A percentile compares a stretch with the other conserved stretches of the same genome.
Evolutionary conservation across 257 asterid genomes (phyloP).

Genomic region (Apocynum venetum): DNA sequence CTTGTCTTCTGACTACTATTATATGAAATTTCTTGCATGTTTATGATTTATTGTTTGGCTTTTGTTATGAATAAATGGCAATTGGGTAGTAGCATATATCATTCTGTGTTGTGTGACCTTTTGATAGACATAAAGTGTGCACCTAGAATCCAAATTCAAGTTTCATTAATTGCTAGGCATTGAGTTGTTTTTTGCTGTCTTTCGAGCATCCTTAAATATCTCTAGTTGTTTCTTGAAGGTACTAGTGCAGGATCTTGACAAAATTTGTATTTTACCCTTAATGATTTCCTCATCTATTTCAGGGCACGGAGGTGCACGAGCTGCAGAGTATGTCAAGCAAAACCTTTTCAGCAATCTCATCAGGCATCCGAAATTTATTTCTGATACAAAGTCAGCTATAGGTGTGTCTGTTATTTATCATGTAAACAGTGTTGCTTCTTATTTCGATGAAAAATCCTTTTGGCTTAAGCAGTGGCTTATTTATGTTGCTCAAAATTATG

Average conservation of each 20-base stretch:
- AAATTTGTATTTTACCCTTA: neutral
- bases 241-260: neutral
- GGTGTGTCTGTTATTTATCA: constrained; percentile 32
- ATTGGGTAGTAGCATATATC: neutral
- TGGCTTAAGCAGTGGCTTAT: neutral
- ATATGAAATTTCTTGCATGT: no score
- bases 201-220: neutral
- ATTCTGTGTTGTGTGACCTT: neutral
- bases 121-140: neutral
- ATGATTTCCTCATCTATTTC: constrained; percentile 21
- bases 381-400: constrained; percentile 92
- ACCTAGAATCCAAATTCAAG: neutral
- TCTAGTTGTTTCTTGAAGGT: neutral
- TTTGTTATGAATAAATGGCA: neutral
- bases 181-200: neutral
- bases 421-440: neutral
- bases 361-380: constrained; percentile 83
- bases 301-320: constrained; percentile 99
- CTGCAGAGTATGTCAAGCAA: constrained; percentile 92
- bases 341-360: constrained; percentile 93
- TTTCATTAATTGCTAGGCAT: neutral
- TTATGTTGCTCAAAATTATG: neutral
- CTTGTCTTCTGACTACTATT: no score
- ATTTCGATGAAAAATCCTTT: neutral
- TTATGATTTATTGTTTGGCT: neutral